phyloP scores from a whole-genome alignment of 768 basidiomycete genomes.

The Termitomyces sp. region DNA sequence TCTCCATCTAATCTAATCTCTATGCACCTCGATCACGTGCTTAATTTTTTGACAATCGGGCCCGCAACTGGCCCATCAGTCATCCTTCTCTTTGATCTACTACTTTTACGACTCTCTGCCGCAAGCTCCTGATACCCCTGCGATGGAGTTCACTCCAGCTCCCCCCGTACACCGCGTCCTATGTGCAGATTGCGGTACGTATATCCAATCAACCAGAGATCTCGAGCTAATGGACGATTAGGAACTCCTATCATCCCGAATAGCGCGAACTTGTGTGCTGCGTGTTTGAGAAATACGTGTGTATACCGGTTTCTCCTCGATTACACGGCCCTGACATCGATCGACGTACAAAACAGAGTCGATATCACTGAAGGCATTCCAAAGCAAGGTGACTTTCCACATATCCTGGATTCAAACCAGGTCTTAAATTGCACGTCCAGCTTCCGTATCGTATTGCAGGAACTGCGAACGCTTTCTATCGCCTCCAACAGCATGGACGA shows the following conservation, averaged over 20 bases:
- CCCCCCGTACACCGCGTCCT: slow-evolving; percentile 78
- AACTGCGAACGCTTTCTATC: slow-evolving; percentile 96
- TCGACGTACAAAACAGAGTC: slow-evolving; percentile 40
- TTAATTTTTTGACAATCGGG: slow-evolving; percentile 8
- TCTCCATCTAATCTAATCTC: slow-evolving; percentile 12
- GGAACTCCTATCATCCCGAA: slow-evolving; percentile 87
- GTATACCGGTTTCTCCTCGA: slow-evolving; percentile 16
- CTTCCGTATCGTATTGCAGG: slow-evolving; percentile 87
- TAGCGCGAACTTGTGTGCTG: slow-evolving; percentile 88
- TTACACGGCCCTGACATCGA: neutral
- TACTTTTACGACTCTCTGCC: neutral
- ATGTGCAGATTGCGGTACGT: slow-evolving; percentile 82
- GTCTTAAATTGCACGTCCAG: slow-evolving; percentile 25
- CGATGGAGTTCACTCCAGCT: slow-evolving; percentile 75
- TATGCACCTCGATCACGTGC: slow-evolving; percentile 9
- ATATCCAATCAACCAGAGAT: neutral
- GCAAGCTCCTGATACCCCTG: neutral
- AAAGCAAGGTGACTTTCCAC: slow-evolving; percentile 64
- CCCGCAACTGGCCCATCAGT: slow-evolving; percentile 4
- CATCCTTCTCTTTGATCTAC: slow-evolving; percentile 1
- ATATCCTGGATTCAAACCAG: neutral
- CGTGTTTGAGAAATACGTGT: slow-evolving; percentile 82
- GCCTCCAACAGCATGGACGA: slow-evolving; percentile 83
- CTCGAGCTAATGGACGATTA: slow-evolving; percentile 19
- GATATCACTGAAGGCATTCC: slow-evolving; percentile 99